Conservation (phyloP, 805 yeast genomes). For the Barnettozyma pratensis region DNA sequence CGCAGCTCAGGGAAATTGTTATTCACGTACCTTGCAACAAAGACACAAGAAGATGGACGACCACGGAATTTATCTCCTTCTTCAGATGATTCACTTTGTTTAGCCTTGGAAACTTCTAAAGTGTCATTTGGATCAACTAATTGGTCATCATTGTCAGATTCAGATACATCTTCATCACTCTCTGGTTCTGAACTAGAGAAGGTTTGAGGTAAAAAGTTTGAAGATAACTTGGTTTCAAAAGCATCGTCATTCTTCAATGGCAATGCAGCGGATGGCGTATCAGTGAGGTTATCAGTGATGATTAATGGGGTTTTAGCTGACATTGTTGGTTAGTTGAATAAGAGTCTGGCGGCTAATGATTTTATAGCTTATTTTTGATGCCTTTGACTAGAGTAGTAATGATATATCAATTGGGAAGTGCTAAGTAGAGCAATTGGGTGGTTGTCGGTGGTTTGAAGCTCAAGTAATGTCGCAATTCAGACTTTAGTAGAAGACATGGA, state of each 20-base stretch:
- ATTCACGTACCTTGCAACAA: slow-evolving; percentile 54
- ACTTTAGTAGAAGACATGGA: neutral
- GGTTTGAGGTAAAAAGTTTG: slow-evolving; percentile 14
- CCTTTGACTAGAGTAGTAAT: neutral
- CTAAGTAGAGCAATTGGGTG: neutral
- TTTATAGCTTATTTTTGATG: slow-evolving; percentile 1
- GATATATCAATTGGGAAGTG: neutral
- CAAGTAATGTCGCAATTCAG: too few relatives aligned
- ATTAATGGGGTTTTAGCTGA: slow-evolving; percentile 8
- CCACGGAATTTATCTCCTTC: slow-evolving; percentile 33
- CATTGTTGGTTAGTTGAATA: slow-evolving; percentile 2
- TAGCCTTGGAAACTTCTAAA: slow-evolving; percentile 12
- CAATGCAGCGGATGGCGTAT: neutral
- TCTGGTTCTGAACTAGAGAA: slow-evolving; percentile 22
- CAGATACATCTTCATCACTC: slow-evolving; percentile 9
- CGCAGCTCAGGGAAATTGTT: neutral
- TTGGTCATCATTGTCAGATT: slow-evolving; percentile 20
- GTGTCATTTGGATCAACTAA: slow-evolving; percentile 14
- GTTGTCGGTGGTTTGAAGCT: neutral
- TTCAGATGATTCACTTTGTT: neutral
- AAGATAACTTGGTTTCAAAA: slow-evolving; percentile 11
- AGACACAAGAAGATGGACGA: slow-evolving; percentile 81
- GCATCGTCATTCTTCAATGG: slow-evolving; percentile 1
- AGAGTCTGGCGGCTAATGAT: slow-evolving; percentile 7
- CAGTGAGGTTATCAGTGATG: slow-evolving; percentile 2